These are phyloP conservation scores for Xylaria sp. DNA, from an alignment of 2,329 filamentous ascomycete genomes.

Conservation along the genomic window DNA sequence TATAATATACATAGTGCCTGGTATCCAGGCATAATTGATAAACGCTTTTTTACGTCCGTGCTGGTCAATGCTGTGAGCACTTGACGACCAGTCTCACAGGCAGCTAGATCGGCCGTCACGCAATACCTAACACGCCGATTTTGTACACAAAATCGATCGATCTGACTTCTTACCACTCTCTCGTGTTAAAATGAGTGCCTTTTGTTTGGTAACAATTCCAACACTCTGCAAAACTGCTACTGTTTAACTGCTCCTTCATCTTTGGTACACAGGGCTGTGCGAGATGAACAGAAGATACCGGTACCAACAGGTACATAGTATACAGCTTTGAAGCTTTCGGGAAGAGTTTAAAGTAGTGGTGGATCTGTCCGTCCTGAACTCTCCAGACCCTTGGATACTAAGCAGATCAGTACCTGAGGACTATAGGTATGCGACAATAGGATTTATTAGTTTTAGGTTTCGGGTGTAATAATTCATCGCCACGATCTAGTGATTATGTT, in stretches of 20 bases:
- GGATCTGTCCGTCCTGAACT: slow-evolving; percentile 23
- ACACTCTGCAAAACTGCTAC: background rate
- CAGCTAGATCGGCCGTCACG: background rate
- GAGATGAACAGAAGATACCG: background rate
- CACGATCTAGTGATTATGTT: background rate
- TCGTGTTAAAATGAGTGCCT: background rate
- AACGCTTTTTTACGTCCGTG: slow-evolving; percentile 5
- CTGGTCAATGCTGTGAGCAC: slow-evolving; percentile 1
- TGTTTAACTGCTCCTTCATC: background rate
- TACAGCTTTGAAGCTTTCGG: slow-evolving; percentile 23
- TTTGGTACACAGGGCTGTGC: background rate
- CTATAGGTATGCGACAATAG: background rate
- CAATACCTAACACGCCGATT: background rate
- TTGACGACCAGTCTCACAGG: background rate
- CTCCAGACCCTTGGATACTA: slow-evolving; percentile 27
- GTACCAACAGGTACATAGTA: background rate
- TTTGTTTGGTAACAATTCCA: background rate
- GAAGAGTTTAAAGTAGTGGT: slow-evolving; percentile 11
- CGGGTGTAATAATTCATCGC: background rate
- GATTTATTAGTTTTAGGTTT: background rate
- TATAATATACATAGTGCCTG: background rate
- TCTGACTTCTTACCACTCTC: background rate
- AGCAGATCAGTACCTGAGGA: background rate
- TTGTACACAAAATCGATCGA: background rate
- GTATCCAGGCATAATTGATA: background rate